Conservation (phyloP, 2,329 filamentous ascomycete genomes). For the Onygenales sp. region DNA sequence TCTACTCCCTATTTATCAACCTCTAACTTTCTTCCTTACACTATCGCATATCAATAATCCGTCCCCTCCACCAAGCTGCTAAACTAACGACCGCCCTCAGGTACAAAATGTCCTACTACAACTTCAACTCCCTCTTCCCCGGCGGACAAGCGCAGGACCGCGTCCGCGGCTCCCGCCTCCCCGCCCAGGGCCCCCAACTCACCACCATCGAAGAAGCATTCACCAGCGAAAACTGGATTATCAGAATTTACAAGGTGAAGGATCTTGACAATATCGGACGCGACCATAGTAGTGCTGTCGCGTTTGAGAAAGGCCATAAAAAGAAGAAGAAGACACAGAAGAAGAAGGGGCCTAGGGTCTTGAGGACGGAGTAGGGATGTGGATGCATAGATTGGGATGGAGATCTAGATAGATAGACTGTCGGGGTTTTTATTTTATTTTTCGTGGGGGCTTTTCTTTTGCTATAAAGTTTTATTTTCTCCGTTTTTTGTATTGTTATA, state of each 20-base stretch:
- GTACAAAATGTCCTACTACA: conserved; percentile 99
- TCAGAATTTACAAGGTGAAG: conserved; percentile 99
- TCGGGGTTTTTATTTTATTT: background rate
- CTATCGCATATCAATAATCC: conserved; percentile 11
- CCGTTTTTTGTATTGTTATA: background rate
- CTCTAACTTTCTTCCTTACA: background rate
- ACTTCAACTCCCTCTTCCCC: conserved; percentile 87
- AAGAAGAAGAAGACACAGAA: conserved; percentile 39
- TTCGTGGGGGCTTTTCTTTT: background rate
- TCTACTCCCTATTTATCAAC: conserved; percentile 11
- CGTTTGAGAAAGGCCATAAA: conserved; percentile 44
- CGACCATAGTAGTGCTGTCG: conserved; percentile 60
- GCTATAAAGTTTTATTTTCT: background rate
- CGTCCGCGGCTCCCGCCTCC: conserved; percentile 71
- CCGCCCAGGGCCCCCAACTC: conserved; percentile 74
- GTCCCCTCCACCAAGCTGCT: conserved; percentile 1
- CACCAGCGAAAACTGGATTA: conserved; percentile 99
- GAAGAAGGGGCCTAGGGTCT: conserved; percentile 32
- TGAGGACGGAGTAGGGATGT: conserved; percentile 24
- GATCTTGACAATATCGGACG: conserved; percentile 92
- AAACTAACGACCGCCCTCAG: conserved; percentile 36
- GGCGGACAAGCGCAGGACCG: conserved; percentile 82
- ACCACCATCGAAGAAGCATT: conserved; percentile 93
- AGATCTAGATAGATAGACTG: background rate
- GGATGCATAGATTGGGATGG: background rate